Percentiles rank a stretch among this genome's conserved stretches.
phyloP scores from a whole-genome alignment of 1,139 yeast genomes.

The Debaryomyces udenii region DNA sequence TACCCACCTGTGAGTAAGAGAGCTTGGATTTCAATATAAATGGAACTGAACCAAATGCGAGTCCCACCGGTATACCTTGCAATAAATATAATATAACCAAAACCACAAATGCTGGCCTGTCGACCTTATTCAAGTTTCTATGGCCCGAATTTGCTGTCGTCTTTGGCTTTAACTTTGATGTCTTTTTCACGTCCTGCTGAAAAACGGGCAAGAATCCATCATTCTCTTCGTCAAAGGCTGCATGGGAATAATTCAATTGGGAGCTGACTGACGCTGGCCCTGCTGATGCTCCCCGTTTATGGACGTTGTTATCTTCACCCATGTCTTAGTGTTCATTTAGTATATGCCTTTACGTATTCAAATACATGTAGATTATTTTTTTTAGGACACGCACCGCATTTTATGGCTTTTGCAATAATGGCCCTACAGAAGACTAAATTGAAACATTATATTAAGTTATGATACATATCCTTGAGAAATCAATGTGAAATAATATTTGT shows the following conservation, averaged over 20 bases:
- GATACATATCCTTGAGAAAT: constrained; percentile 8
- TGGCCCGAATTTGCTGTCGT: constrained; percentile 2
- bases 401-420: background rate
- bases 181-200: constrained; percentile 25
- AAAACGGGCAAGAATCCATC: constrained; percentile 41
- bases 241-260: constrained; percentile 24
- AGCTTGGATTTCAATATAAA: constrained; percentile 80
- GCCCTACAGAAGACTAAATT: background rate
- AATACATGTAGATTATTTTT: background rate
- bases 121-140: constrained; percentile 40
- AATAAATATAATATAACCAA: constrained; percentile 73
- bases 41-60: constrained; percentile 96
- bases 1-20: constrained; percentile 87
- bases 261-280: constrained; percentile 16
- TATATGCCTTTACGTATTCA: background rate
- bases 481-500: constrained; percentile 3
- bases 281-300: constrained; percentile 7
- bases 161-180: constrained; percentile 15
- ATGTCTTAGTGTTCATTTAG: constrained; percentile 2
- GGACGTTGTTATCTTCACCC: constrained; percentile 8
- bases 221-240: constrained; percentile 34
- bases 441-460: constrained; percentile 8
- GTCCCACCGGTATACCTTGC: constrained; percentile 95
- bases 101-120: constrained; percentile 71
- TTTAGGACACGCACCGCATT: background rate